Evolutionary conservation across 2,329 filamentous ascomycete species (phyloP).

Genomic region (Botrytis pseudocinerea): DNA sequence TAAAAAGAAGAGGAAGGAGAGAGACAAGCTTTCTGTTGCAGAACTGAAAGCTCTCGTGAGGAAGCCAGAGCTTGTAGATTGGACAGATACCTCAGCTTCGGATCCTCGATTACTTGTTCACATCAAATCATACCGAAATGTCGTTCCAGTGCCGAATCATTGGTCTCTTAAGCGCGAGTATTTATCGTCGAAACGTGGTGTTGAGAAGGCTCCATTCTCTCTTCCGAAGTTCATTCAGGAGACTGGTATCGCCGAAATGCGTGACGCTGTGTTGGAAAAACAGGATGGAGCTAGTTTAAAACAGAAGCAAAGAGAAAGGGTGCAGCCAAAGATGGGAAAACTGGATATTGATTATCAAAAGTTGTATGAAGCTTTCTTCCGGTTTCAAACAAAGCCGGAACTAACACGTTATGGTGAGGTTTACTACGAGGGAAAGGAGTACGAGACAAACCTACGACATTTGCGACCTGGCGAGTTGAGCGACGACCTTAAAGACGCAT

Average conservation of each 20-base stretch:
- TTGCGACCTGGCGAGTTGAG: conserved; percentile 87
- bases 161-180: conserved; percentile 98
- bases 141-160: conserved; percentile 89
- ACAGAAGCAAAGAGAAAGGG: conserved; percentile 92
- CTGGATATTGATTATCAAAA: conserved; percentile 98
- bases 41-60: conserved; percentile 90
- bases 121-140: conserved; percentile 92
- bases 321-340: conserved; percentile 94
- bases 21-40: conserved; percentile 90
- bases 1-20: conserved; percentile 91
- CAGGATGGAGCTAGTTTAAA: conserved; percentile 89
- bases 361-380: conserved; percentile 97
- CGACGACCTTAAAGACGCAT: conserved; percentile 84
- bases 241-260: conserved; percentile 97
- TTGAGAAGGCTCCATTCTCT: conserved; percentile 91
- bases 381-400: conserved; percentile 93
- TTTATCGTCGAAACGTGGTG: conserved; percentile 91
- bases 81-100: conserved; percentile 90
- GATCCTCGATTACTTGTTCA: conserved; percentile 88
- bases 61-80: conserved; percentile 93
- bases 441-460: conserved; percentile 90
- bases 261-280: conserved; percentile 93
- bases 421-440: conserved; percentile 99
- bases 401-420: conserved; percentile 95
- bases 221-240: conserved; percentile 96